These are phyloP conservation scores for Prunus davidiana DNA, from an alignment of 306 rosid genomes.

Conservation along the genomic window DNA sequence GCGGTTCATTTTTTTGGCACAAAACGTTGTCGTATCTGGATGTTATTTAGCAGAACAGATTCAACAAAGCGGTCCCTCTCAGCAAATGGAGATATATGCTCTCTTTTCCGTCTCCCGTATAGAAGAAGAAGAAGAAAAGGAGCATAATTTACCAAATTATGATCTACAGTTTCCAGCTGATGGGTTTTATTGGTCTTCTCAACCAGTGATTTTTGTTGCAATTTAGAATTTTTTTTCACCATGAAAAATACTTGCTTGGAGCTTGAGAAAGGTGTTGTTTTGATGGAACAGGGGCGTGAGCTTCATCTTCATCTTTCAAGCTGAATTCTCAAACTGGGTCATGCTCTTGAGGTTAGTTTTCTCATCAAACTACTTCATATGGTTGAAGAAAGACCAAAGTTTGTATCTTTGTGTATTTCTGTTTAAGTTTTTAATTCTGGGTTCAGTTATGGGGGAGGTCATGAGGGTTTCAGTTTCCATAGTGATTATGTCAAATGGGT, in stretches of 20 bases:
- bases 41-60: neutral
- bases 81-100: neutral
- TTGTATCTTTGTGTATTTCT: neutral
- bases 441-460: conserved; percentile 18
- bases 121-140: neutral
- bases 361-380: neutral
- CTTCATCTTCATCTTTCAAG: neutral
- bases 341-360: conserved; percentile 4
- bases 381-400: neutral
- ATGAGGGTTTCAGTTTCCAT: conserved; percentile 15
- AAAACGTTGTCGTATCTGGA: neutral
- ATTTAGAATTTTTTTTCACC: neutral
- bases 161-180: neutral
- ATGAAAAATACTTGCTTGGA: neutral
- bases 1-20: no score
- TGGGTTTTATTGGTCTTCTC: neutral
- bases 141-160: neutral
- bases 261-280: neutral
- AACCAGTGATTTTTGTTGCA: neutral
- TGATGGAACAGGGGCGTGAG: neutral
- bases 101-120: neutral
- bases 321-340: neutral
- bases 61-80: neutral
- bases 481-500: conserved; percentile 28
- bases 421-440: neutral